phyloP scores from a whole-genome alignment of 441 rosid genomes.

The Pelargonium fulgidum region DNA sequence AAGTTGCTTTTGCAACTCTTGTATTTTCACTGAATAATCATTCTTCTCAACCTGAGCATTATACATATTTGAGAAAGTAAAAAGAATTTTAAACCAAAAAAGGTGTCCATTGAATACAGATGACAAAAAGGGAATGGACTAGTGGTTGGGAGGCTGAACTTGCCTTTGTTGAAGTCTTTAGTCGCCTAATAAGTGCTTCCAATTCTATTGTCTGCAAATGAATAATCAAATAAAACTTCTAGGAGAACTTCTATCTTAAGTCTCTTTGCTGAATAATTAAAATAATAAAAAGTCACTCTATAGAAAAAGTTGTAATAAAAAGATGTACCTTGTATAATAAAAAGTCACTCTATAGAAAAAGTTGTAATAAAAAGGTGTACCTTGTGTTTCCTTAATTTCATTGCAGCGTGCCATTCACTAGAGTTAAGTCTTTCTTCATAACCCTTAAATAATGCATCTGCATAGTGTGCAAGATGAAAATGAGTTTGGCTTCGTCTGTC shows the following conservation, averaged over 20 bases:
- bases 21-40: conserved; percentile 77
- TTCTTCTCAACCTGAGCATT: conserved; percentile 59
- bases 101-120: background rate
- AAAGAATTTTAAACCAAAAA: background rate
- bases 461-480: conserved; percentile 93
- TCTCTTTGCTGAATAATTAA: background rate
- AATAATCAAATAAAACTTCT: conserved; percentile 13
- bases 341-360: background rate
- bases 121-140: background rate
- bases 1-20: conserved; percentile 82
- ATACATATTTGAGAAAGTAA: conserved; percentile 7
- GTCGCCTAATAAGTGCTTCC: conserved; percentile 64
- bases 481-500: conserved; percentile 79
- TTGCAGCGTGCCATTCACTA: conserved; percentile 96
- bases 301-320: background rate
- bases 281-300: background rate
- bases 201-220: conserved; percentile 58
- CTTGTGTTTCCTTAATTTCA: conserved; percentile 88
- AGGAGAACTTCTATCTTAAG: conserved; percentile 4
- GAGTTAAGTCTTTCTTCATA: conserved; percentile 90
- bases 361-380: conserved; percentile 27
- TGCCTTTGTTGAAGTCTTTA: conserved; percentile 67
- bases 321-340: conserved; percentile 49
- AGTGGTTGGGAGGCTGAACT: conserved; percentile 16
- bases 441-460: conserved; percentile 85